Percentiles rank a stretch among this genome's conserved stretches.
phyloP scores from a whole-genome alignment of 2,329 filamentous ascomycete genomes.

The Chlorencoelia australis region DNA sequence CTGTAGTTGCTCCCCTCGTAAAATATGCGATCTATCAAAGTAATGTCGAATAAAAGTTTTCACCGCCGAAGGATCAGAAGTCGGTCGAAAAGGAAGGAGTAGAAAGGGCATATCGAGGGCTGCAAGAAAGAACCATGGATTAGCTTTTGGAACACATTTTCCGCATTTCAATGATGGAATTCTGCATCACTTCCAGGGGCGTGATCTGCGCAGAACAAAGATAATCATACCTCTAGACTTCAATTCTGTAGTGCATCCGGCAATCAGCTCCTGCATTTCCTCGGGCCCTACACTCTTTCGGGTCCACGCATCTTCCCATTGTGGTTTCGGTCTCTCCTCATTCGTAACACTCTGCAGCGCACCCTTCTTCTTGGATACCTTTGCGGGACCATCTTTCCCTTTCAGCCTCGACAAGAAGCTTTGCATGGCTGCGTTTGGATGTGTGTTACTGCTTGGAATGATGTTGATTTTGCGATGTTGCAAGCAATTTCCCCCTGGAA shows the following conservation, averaged over 20 bases:
- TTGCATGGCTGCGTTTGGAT: slow-evolving; percentile 21
- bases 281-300: slow-evolving; percentile 76
- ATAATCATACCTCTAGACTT: slow-evolving; percentile 76
- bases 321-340: slow-evolving; percentile 52
- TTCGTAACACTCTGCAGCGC: slow-evolving; percentile 39
- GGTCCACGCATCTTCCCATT: slow-evolving; percentile 82
- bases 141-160: slow-evolving; percentile 18
- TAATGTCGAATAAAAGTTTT: slow-evolving; percentile 89
- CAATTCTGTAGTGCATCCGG: slow-evolving; percentile 78
- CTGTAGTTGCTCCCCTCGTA: slow-evolving; percentile 59
- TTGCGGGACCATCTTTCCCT: slow-evolving; percentile 57
- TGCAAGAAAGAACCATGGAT: slow-evolving; percentile 30
- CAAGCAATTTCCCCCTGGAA: too few relatives aligned
- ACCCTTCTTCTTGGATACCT: slow-evolving; percentile 54
- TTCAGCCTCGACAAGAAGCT: slow-evolving; percentile 37
- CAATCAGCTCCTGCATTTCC: slow-evolving; percentile 80
- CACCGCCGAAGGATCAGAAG: slow-evolving; percentile 82
- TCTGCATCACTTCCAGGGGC: too few relatives aligned
- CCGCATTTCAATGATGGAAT: too few relatives aligned
- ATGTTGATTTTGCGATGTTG: too few relatives aligned
- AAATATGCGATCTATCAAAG: slow-evolving; percentile 60
- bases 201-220: too few relatives aligned
- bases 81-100: slow-evolving; percentile 86
- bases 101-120: slow-evolving; percentile 87
- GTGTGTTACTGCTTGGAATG: too few relatives aligned